These are phyloP conservation scores for Botryosphaeria agaves DNA, from an alignment of 2,329 filamentous ascomycete genomes.

Conservation along the genomic window DNA sequence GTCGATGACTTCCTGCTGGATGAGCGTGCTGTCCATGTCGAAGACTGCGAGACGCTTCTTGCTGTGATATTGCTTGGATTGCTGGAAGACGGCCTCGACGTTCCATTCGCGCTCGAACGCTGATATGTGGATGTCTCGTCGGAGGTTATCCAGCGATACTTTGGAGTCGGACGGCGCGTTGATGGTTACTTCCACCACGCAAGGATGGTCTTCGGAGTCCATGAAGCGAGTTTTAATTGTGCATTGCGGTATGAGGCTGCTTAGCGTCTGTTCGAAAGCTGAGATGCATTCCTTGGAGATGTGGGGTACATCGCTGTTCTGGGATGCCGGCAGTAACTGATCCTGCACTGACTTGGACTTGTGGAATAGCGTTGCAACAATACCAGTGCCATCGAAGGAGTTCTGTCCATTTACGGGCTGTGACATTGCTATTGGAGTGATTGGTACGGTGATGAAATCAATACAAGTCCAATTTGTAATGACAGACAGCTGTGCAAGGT, in stretches of 20 bases:
- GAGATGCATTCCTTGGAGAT: neutral
- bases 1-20: conserved; percentile 95
- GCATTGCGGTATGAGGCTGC: neutral
- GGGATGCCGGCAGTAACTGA: conserved; percentile 3
- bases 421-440: no score
- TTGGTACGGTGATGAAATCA: no score
- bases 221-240: no score
- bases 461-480: no score
- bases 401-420: no score
- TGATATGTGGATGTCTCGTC: neutral
- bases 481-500: no score
- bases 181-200: neutral
- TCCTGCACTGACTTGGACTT: conserved; percentile 24
- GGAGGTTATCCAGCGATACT: neutral
- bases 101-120: conserved; percentile 75
- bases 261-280: neutral
- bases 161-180: neutral
- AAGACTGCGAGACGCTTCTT: conserved; percentile 65
- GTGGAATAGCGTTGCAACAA: conserved; percentile 31
- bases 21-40: conserved; percentile 97
- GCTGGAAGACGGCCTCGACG: conserved; percentile 65
- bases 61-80: conserved; percentile 60
- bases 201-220: neutral
- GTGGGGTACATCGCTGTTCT: neutral
- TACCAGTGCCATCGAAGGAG: no score